phyloP scores from a whole-genome alignment of 306 rosid genomes.

The Acacia confusa region DNA sequence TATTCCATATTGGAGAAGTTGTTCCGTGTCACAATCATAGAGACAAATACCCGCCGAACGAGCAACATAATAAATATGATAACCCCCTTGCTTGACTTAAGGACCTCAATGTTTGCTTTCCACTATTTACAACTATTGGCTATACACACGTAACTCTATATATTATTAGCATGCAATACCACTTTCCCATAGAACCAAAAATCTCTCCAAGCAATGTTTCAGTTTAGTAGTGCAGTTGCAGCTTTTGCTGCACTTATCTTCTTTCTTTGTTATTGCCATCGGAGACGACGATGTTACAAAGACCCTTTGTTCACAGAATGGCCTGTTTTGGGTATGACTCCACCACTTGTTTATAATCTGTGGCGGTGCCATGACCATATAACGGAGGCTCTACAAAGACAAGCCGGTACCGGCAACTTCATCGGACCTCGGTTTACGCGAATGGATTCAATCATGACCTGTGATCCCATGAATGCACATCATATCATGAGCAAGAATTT shows the following conservation, averaged over 20 bases:
- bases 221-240: neutral
- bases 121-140: too few relatives aligned
- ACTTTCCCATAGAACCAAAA: neutral
- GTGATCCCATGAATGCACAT: slow-evolving; percentile 44
- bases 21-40: too few relatives aligned
- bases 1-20: too few relatives aligned
- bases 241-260: neutral
- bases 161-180: too few relatives aligned
- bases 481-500: slow-evolving; percentile 27
- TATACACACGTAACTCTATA: neutral
- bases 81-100: too few relatives aligned
- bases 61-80: too few relatives aligned
- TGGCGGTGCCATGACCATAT: slow-evolving; percentile 25
- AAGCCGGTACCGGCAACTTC: slow-evolving; percentile 31
- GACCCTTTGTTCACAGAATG: neutral
- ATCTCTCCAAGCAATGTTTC: neutral
- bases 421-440: slow-evolving; percentile 41
- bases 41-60: too few relatives aligned
- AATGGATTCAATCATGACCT: slow-evolving; percentile 6
- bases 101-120: too few relatives aligned
- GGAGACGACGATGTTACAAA: neutral
- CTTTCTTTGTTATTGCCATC: neutral
- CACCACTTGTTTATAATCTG: neutral
- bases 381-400: neutral
- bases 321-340: slow-evolving; percentile 41